These are phyloP conservation scores for Blastobotrys mokoenaii DNA, from an alignment of 805 yeast genomes.

Conservation along the genomic window DNA sequence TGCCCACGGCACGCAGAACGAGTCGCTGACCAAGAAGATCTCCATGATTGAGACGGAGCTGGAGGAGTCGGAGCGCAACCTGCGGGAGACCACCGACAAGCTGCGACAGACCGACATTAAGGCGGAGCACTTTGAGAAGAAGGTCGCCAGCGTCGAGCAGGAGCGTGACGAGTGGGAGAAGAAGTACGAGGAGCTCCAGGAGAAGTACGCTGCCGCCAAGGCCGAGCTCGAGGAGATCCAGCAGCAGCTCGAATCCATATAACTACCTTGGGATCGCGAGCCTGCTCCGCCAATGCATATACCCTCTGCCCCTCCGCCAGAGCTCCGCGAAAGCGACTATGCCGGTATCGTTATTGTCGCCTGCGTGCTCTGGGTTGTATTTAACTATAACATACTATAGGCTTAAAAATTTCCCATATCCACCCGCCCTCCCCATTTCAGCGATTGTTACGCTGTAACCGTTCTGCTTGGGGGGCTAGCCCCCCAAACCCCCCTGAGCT, in stretches of 20 bases:
- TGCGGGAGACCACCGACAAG: constrained; percentile 89
- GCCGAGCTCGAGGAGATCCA: constrained; percentile 94
- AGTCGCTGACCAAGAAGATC: constrained; percentile 82
- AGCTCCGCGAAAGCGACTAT: no score
- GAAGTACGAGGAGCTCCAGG: constrained; percentile 80
- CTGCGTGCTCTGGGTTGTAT: no score
- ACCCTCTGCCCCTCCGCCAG: no score
- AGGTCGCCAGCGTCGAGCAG: constrained; percentile 81
- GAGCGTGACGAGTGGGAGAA: constrained; percentile 89
- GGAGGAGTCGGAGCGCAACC: constrained; percentile 82
- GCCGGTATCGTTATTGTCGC: no score
- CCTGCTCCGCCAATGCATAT: no score
- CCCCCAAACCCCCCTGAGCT: no score
- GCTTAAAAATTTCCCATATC: no score
- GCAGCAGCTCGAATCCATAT: constrained; percentile 76
- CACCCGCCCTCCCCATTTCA: no score
- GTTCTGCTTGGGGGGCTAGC: no score
- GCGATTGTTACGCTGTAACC: no score
- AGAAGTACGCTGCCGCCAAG: constrained; percentile 75
- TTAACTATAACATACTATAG: no score
- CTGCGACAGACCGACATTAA: constrained; percentile 92
- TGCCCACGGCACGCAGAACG: constrained; percentile 81
- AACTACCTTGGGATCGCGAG: constrained; percentile 10
- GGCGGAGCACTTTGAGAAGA: constrained; percentile 93
- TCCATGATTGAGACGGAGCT: constrained; percentile 83